A percentile compares a stretch with the other conserved stretches of the same genome.
phyloP scores from a whole-genome alignment of 176 grass and related monocot genomes.

The Luzula sylvatica region DNA sequence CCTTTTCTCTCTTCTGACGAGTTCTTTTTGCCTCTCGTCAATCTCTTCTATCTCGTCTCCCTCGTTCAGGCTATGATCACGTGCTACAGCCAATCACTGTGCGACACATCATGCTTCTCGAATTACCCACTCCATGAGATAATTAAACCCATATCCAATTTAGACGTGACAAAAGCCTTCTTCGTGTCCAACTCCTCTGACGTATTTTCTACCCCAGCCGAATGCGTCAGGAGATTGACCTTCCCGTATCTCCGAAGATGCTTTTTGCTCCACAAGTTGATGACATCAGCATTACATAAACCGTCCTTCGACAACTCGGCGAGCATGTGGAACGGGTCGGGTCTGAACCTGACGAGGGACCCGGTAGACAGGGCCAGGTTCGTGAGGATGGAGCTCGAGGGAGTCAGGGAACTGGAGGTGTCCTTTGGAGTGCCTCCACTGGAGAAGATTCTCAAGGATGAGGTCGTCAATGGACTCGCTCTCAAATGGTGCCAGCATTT shows the following conservation, averaged over 20 bases:
- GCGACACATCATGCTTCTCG: constrained; percentile 65
- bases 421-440: constrained; percentile 65
- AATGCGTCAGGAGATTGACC: constrained; percentile 73
- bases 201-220: constrained; percentile 48
- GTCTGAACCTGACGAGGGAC: constrained; percentile 35
- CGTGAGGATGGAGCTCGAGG: constrained; percentile 45
- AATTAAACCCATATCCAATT: constrained; percentile 61
- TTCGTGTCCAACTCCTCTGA: constrained; percentile 78
- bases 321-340: constrained; percentile 59
- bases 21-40: constrained; percentile 62
- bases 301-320: constrained; percentile 59
- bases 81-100: constrained; percentile 65
- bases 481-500: constrained; percentile 93
- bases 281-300: constrained; percentile 36
- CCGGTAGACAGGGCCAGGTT: constrained; percentile 30
- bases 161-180: constrained; percentile 53
- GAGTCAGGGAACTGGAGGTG: constrained; percentile 65
- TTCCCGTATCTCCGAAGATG: constrained; percentile 91
- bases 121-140: constrained; percentile 52
- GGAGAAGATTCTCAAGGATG: constrained; percentile 66
- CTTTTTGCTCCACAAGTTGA: constrained; percentile 68
- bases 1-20: constrained; percentile 60
- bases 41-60: constrained; percentile 83
- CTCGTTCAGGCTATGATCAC: constrained; percentile 87
- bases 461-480: constrained; percentile 42